Evolutionary conservation across 2,329 filamentous ascomycete species (phyloP).

Genomic region (Diaporthe amygdali): DNA sequence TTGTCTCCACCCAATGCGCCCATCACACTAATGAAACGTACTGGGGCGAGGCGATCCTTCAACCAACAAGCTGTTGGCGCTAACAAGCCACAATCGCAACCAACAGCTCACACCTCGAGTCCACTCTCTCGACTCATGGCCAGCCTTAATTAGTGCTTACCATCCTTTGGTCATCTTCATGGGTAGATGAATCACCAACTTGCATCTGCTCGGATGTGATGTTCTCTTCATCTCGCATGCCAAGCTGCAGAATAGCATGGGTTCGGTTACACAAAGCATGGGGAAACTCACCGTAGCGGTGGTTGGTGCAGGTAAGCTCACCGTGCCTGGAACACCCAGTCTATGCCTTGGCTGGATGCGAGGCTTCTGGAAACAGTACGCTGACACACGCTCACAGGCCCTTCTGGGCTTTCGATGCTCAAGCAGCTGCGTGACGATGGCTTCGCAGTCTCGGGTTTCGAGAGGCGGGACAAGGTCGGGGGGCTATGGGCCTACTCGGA

Average conservation of each 20-base stretch:
- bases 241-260: not conserved
- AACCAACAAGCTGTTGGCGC: not conserved
- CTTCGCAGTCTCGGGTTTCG: constrained; percentile 49
- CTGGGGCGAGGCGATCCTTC: not conserved
- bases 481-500: constrained; percentile 49
- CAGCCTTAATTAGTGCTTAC: not conserved
- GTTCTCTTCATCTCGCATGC: not conserved
- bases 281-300: constrained; percentile 17
- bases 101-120: not conserved
- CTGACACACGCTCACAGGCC: not conserved
- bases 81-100: not conserved
- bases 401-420: constrained; percentile 33
- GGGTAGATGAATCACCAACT: not conserved
- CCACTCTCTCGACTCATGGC: too few relatives aligned
- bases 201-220: not conserved
- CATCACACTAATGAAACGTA: too few relatives aligned
- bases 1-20: too few relatives aligned
- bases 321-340: not conserved
- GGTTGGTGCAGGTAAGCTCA: constrained; percentile 20
- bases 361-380: not conserved
- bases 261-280: constrained; percentile 12
- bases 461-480: constrained; percentile 45
- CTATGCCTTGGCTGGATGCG: not conserved
- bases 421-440: constrained; percentile 51
- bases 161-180: not conserved